Base-by-base conservation (phyloP, 2,329 filamentous ascomycete species). In the Lomentospora prolificans region DNA sequence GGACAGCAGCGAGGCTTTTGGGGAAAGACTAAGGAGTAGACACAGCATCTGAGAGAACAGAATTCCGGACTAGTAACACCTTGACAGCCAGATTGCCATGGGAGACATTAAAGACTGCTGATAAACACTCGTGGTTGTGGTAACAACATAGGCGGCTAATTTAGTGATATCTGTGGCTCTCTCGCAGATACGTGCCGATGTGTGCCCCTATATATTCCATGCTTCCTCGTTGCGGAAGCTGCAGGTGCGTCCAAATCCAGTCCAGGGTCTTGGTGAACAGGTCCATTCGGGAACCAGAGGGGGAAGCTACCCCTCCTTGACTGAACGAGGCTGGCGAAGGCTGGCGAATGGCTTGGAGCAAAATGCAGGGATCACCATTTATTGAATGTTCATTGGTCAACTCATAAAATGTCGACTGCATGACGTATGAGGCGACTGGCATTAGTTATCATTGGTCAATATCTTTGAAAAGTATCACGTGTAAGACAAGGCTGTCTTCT, bases 1-100 rank as follows among this genome's bases (percentile, higher is more conserved):
- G 17, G 53, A 55, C 17, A 27, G 39, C 5, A 55, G 53, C 14
- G 53, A 55, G 1, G 39, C 50, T 24, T 24, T 55, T 4, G 53
- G 53, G 4, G 53, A 55, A 46, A 39, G 28, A 22, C 30, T 9
- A 27, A 27, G 36, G 28, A 36, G 28, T 33, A 52, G 53, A 14
- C 53, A 55, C 39, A 50, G 39, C 30, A 33, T 55, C 19, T 55
- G 46, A 17, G 30, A 12, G 12, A 5, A 8, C n/a, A 12, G 14
- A 19, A 33, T 14, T 12, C n/a, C n/a, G n/a, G n/a, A n/a, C n/a
- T n/a, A n/a, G n/a, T n/a, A n/a, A n/a, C n/a, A n/a, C n/a, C n/a
- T n/a, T n/a, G n/a, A n/a, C n/a, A n/a, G n/a, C n/a, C n/a, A n/a
- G n/a, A n/a, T n/a, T n/a, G n/a, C n/a, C n/a, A n/a, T n/a, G n/a